Conservation (phyloP, 257 asterid species). For the Solanum sitiens region DNA sequence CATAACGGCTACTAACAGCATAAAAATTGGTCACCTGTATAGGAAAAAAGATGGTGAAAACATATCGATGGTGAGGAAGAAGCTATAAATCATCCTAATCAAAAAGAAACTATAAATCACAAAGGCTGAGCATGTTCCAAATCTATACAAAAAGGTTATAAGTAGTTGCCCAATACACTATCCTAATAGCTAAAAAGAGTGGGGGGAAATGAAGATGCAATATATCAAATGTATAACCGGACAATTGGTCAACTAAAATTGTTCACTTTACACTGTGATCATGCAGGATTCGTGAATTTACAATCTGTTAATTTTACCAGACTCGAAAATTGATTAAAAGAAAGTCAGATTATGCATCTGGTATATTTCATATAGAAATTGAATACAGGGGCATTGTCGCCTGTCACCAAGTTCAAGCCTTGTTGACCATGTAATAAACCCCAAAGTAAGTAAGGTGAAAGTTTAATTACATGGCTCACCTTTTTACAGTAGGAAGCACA, state of each 20-base stretch:
- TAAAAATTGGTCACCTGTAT: constrained; percentile 78
- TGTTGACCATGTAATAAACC: neutral
- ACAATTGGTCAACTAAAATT: neutral
- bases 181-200: neutral
- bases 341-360: neutral
- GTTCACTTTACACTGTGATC: neutral
- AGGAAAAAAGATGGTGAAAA: neutral
- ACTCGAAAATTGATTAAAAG: neutral
- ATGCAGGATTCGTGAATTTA: neutral
- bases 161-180: neutral
- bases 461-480: neutral
- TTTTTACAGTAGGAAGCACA: neutral
- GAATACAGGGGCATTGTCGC: neutral
- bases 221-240: neutral
- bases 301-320: neutral
- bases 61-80: neutral
- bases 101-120: neutral
- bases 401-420: neutral
- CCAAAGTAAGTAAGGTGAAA: neutral
- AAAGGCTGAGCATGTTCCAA: neutral
- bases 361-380: neutral
- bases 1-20: constrained; percentile 97
- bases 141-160: neutral
- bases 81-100: neutral
- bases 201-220: neutral